phyloP scores from a whole-genome alignment of 1,284 basidiomycete genomes.

The Amylostereum areolatum region DNA sequence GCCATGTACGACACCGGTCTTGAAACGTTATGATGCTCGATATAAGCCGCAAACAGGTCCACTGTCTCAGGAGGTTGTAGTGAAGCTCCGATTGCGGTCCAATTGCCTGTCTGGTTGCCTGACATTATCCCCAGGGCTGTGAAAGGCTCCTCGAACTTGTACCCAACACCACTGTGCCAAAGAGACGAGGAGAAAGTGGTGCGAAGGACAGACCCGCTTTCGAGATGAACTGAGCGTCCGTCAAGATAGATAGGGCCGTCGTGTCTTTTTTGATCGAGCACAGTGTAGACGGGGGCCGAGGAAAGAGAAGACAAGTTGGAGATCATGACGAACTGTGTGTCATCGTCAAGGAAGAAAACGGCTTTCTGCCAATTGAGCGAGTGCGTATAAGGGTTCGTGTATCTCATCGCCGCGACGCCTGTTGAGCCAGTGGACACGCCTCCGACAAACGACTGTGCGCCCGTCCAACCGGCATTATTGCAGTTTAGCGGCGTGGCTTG shows the following conservation, averaged over 20 bases:
- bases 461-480: constrained; percentile 30
- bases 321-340: constrained; percentile 58
- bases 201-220: constrained; percentile 26
- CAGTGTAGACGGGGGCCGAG: constrained; percentile 46
- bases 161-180: constrained; percentile 57
- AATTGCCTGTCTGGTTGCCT: constrained; percentile 47
- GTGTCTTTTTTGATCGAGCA: constrained; percentile 57
- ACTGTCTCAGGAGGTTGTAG: constrained; percentile 42
- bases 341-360: constrained; percentile 65
- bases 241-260: constrained; percentile 39
- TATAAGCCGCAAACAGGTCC: constrained; percentile 57
- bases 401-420: constrained; percentile 56
- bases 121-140: constrained; percentile 40
- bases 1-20: constrained; percentile 43
- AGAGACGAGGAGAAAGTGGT: constrained; percentile 35
- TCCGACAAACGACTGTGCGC: constrained; percentile 54
- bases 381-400: constrained; percentile 53
- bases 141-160: constrained; percentile 31
- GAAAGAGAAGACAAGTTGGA: constrained; percentile 40
- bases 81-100: constrained; percentile 62
- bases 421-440: constrained; percentile 50
- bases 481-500: constrained; percentile 45
- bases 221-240: constrained; percentile 39
- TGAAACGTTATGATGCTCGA: constrained; percentile 35
- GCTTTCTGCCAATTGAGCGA: constrained; percentile 58